A percentile compares a stretch with the other conserved stretches of the same genome.
Evolutionary conservation across 202 grass and related monocot species (phyloP).

Genomic region (Zoysia matrella): DNA sequence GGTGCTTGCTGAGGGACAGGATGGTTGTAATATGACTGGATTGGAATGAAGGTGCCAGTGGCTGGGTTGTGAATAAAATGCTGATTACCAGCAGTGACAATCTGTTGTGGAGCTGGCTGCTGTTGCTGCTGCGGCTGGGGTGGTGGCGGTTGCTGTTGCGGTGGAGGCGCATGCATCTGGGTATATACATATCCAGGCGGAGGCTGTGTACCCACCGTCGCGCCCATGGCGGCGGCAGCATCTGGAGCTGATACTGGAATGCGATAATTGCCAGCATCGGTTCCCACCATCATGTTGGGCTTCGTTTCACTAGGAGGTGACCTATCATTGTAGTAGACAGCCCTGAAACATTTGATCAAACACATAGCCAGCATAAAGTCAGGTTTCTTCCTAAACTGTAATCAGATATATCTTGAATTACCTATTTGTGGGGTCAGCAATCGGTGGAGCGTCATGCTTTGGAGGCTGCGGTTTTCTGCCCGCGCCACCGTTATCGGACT

Average conservation of each 20-base stretch:
- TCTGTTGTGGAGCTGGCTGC: conserved; percentile 28
- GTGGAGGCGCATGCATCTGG: conserved; percentile 21
- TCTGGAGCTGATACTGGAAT: conserved; percentile 56
- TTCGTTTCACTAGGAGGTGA: conserved; percentile 53
- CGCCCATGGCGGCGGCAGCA: background rate
- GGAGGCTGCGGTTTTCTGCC: conserved; percentile 47
- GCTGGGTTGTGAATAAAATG: too few relatives aligned
- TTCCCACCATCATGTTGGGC: conserved; percentile 52
- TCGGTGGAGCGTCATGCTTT: conserved; percentile 46
- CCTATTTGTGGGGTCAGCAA: conserved; percentile 45
- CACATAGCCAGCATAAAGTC: conserved; percentile 11
- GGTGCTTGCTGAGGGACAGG: conserved; percentile 51
- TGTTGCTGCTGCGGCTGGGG: conserved; percentile 48
- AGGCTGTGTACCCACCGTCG: background rate
- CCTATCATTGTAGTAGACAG: conserved; percentile 72
- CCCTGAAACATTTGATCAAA: conserved; percentile 55
- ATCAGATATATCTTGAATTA: background rate
- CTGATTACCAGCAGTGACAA: too few relatives aligned
- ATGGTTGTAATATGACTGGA: too few relatives aligned
- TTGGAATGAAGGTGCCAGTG: too few relatives aligned
- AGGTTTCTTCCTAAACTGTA: conserved; percentile 12
- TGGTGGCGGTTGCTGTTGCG: conserved; percentile 43
- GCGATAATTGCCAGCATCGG: conserved; percentile 59
- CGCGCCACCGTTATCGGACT: conserved; percentile 68
- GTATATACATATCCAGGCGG: conserved; percentile 55